Conservation (phyloP, 371 early-diverging fungal genomes). For the Coemansia sp. region DNA sequence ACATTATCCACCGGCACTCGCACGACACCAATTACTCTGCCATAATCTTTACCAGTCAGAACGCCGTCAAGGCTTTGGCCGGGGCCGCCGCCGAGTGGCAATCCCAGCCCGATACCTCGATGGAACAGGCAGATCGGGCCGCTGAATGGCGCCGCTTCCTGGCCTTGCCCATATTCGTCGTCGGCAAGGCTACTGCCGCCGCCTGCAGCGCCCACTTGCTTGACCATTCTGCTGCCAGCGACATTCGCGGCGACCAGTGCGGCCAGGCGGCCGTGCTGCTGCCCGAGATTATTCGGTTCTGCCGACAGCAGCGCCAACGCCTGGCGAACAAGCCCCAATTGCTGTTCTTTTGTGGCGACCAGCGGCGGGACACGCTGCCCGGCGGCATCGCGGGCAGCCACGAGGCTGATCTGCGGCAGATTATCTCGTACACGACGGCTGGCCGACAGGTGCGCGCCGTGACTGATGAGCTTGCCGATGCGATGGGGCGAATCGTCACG, state of each 20-base stretch:
- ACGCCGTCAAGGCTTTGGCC: neutral
- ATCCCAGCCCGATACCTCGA: neutral
- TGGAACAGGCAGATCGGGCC: too few species aligned
- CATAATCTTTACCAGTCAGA: conserved; percentile 5
- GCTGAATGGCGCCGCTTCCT: neutral
- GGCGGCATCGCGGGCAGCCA: neutral
- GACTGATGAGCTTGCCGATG: neutral
- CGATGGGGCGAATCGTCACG: neutral
- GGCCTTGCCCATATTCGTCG: conserved; percentile 3
- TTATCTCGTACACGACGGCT: neutral
- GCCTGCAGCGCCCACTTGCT: neutral
- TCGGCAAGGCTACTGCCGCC: neutral
- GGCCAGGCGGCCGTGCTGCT: neutral
- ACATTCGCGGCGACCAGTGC: neutral
- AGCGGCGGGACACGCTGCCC: conserved; percentile 1
- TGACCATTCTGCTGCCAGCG: neutral
- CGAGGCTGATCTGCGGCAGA: neutral
- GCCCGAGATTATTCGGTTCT: neutral
- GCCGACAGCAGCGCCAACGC: neutral
- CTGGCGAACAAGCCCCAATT: neutral
- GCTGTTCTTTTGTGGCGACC: conserved; percentile 4
- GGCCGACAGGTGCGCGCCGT: neutral
- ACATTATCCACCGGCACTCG: neutral
- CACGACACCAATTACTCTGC: neutral
- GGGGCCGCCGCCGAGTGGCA: neutral